Percentiles rank a stretch among this genome's conserved stretches.
Evolutionary conservation across 768 basidiomycete genomes (phyloP).

Genomic region (Calocybe indica): DNA sequence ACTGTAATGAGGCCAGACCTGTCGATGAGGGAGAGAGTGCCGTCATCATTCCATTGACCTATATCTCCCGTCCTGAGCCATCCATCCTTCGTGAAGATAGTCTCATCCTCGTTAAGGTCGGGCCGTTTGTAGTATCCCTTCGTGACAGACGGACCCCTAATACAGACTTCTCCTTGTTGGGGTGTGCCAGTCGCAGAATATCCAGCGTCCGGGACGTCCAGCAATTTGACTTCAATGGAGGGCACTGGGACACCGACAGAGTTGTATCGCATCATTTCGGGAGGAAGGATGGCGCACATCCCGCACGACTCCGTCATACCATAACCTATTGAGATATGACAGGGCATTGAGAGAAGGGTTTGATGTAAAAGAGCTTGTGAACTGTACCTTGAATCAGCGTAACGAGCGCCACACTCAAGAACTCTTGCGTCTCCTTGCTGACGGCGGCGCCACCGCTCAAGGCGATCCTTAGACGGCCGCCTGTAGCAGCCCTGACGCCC

Average conservation of each 20-base stretch:
- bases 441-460: conserved; percentile 86
- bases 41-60: conserved; percentile 91
- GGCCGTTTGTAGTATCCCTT: conserved; percentile 88
- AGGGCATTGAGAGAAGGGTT: background rate
- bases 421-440: conserved; percentile 85
- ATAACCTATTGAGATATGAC: conserved; percentile 50
- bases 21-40: conserved; percentile 85
- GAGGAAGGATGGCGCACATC: conserved; percentile 86
- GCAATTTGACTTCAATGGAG: conserved; percentile 82
- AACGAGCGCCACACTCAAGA: conserved; percentile 75
- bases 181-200: conserved; percentile 70
- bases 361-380: conserved; percentile 10
- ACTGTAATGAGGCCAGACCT: conserved; percentile 42
- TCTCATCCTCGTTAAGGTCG: conserved; percentile 81
- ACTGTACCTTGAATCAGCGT: conserved; percentile 75
- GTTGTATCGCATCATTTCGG: conserved; percentile 70
- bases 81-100: conserved; percentile 82
- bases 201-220: conserved; percentile 79
- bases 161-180: conserved; percentile 83
- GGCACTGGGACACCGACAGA: conserved; percentile 85
- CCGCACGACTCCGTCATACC: conserved; percentile 97
- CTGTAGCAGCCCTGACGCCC: conserved; percentile 76
- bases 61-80: conserved; percentile 95
- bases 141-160: conserved; percentile 83
- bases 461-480: conserved; percentile 78